Conservation (phyloP, 257 asterid species). For the Paulownia fortunei region DNA sequence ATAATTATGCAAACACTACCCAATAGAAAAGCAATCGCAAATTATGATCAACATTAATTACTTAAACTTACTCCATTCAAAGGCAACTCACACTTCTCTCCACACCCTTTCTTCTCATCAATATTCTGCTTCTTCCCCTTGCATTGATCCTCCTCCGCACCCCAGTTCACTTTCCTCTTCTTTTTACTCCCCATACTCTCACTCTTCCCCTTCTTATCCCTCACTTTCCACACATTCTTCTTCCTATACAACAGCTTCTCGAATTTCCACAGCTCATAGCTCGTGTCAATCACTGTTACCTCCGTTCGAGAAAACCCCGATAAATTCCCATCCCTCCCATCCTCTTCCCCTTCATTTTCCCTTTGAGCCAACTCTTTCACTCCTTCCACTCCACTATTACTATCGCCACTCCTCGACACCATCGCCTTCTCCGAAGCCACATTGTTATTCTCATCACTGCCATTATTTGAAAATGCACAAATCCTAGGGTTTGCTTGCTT, state of each 20-base stretch:
- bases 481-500: slow-evolving; percentile 78
- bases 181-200: slow-evolving; percentile 45
- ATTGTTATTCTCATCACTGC: slow-evolving; percentile 24
- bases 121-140: slow-evolving; percentile 56
- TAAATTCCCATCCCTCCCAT: slow-evolving; percentile 43
- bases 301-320: slow-evolving; percentile 81
- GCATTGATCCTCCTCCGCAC: slow-evolving; percentile 24
- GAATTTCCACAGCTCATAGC: slow-evolving; percentile 81
- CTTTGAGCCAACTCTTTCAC: slow-evolving; percentile 35
- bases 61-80: slow-evolving; percentile 51
- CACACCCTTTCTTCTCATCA: slow-evolving; percentile 36
- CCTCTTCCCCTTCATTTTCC: slow-evolving; percentile 48
- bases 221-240: slow-evolving; percentile 84
- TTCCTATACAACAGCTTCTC: slow-evolving; percentile 84
- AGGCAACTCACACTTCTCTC: slow-evolving; percentile 33
- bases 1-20: slow-evolving; percentile 5
- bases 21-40: not conserved
- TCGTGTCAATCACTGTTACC: slow-evolving; percentile 88
- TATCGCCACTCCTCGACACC: slow-evolving; percentile 43
- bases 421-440: slow-evolving; percentile 35
- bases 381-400: slow-evolving; percentile 52
- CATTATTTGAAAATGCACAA: slow-evolving; percentile 37
- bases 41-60: slow-evolving; percentile 11
- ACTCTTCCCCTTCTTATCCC: slow-evolving; percentile 62
- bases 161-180: slow-evolving; percentile 50